A percentile compares a stretch with the other conserved stretches of the same genome.
Evolutionary conservation across 768 basidiomycete species (phyloP).

Genomic region (Boletus coccyginus): DNA sequence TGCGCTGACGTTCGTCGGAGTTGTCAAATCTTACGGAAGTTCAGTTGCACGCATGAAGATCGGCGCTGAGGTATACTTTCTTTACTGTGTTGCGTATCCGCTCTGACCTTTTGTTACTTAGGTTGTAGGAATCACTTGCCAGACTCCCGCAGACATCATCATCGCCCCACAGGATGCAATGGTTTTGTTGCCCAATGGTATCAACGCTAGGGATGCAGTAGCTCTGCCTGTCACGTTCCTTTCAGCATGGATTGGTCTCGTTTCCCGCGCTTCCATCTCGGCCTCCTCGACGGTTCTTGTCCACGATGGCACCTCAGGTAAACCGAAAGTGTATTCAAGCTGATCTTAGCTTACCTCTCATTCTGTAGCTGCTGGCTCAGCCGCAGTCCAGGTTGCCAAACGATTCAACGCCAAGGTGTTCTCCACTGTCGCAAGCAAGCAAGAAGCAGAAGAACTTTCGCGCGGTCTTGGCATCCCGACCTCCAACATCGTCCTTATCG

Average conservation of each 20-base stretch:
- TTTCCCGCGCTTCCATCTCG: constrained; percentile 15
- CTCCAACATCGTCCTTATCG: constrained; percentile 13
- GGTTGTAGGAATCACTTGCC: constrained; percentile 21
- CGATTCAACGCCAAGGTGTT: constrained; percentile 20
- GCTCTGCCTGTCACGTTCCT: constrained; percentile 22
- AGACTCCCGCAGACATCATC: constrained; percentile 14
- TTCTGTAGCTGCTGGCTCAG: constrained; percentile 21
- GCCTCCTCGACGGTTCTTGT: too few species aligned
- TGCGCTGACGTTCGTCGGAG: constrained; percentile 18
- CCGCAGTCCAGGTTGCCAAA: constrained; percentile 27
- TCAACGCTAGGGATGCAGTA: constrained; percentile 18
- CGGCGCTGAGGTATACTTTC: constrained; percentile 4
- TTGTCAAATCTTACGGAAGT: constrained; percentile 17
- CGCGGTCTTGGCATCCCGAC: constrained; percentile 5
- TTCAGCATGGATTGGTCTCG: constrained; percentile 28
- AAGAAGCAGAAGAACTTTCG: constrained; percentile 17
- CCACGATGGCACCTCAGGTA: too few species aligned
- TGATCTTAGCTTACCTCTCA: too few species aligned
- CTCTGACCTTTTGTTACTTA: constrained; percentile 2
- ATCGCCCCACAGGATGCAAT: constrained; percentile 14
- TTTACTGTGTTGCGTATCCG: not conserved
- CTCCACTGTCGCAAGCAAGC: constrained; percentile 17
- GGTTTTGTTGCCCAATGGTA: constrained; percentile 11
- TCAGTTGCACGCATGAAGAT: constrained; percentile 5
- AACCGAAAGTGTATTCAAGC: too few species aligned